Conservation (phyloP, 306 rosid species). For the Vicia villosa region DNA sequence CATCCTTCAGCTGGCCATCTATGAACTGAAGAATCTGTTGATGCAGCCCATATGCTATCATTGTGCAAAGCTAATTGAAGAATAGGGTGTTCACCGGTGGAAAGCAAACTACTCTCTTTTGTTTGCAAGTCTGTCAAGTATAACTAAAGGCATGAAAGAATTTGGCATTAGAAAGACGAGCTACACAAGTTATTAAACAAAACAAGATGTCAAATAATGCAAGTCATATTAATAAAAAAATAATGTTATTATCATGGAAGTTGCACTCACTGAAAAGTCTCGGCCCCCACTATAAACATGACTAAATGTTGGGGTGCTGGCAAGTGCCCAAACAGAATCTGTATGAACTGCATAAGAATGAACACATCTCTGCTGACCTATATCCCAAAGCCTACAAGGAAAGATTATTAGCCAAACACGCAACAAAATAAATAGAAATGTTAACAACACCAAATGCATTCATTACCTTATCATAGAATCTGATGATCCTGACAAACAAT, state of each 20-base stretch:
- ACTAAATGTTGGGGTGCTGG: conserved; percentile 92
- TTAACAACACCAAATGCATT: conserved; percentile 2
- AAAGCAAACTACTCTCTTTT: conserved; percentile 93
- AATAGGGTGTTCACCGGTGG: conserved; percentile 89
- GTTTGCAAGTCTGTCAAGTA: conserved; percentile 98
- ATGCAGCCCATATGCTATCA: conserved; percentile 88
- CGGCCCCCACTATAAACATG: conserved; percentile 99
- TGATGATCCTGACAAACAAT: conserved; percentile 96
- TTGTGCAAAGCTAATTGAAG: conserved; percentile 78
- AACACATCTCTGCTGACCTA: conserved; percentile 96
- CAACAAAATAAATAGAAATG: conserved; percentile 27
- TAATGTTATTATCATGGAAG: conserved; percentile 30
- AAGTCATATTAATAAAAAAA: conserved; percentile 11
- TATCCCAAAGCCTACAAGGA: conserved; percentile 90
- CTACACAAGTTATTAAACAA: conserved; percentile 34
- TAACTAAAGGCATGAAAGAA: conserved; percentile 67
- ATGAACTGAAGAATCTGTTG: conserved; percentile 86
- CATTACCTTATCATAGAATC: conserved; percentile 98
- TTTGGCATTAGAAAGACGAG: conserved; percentile 46
- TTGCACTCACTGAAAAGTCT: conserved; percentile 89
- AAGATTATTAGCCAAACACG: conserved; percentile 35
- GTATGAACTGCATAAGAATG: conserved; percentile 99
- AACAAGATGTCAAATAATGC: conserved; percentile 26
- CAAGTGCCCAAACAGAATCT: conserved; percentile 99
- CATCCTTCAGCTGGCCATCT: conserved; percentile 90